Conservation (phyloP, 208 protist genomes). For the Leishmania tarentolae region DNA sequence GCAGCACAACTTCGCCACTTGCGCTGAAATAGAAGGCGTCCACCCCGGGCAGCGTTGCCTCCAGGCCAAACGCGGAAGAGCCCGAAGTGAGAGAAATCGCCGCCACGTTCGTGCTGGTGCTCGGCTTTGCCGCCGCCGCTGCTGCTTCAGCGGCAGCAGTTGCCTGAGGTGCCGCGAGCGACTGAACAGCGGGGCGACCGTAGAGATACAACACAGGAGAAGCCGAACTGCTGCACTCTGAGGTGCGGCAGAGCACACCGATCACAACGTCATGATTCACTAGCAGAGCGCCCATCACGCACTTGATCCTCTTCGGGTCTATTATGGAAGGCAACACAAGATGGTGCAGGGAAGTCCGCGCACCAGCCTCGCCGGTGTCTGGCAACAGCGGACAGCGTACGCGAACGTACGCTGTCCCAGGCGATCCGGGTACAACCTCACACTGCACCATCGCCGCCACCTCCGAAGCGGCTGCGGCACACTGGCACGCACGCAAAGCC, state of each 20-base stretch:
- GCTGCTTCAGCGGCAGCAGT: background rate
- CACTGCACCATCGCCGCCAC: slow-evolving; percentile 19
- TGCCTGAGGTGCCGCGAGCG: background rate
- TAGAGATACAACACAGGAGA: slow-evolving; percentile 53
- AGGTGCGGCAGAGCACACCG: slow-evolving; percentile 23
- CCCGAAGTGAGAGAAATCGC: background rate
- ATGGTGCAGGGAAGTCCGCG: slow-evolving; percentile 3
- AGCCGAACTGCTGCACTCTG: background rate
- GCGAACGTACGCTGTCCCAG: slow-evolving; percentile 5
- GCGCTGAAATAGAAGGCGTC: slow-evolving; percentile 53
- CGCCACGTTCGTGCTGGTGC: background rate
- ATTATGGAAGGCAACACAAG: slow-evolving; percentile 5
- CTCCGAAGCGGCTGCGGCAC: background rate
- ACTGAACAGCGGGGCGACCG: slow-evolving; percentile 54
- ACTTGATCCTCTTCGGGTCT: slow-evolving; percentile 12
- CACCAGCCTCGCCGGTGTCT: background rate
- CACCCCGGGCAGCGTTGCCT: slow-evolving; percentile 52
- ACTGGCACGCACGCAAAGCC: slow-evolving; percentile 16
- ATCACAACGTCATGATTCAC: slow-evolving; percentile 66
- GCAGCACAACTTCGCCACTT: slow-evolving; percentile 60
- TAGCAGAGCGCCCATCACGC: slow-evolving; percentile 30
- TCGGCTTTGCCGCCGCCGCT: background rate
- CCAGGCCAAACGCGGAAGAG: slow-evolving; percentile 37
- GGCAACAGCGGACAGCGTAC: slow-evolving; percentile 23
- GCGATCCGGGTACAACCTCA: slow-evolving; percentile 6